Evolutionary conservation across 148 eudicot species (phyloP).

Genomic region (Pouteria glomerata): DNA sequence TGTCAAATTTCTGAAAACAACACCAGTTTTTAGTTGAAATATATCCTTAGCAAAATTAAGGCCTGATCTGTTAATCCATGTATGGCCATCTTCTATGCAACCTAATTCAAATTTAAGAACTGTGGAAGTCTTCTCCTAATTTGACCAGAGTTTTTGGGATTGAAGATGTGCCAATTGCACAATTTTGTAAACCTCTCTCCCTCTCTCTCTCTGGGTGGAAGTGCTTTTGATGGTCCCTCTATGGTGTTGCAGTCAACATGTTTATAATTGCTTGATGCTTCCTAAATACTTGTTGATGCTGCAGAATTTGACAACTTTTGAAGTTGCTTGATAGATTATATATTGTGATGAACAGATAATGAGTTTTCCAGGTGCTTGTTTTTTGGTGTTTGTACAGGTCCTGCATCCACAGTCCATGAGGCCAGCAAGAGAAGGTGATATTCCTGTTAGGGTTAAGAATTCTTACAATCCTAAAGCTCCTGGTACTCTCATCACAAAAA

Average conservation of each 20-base stretch:
- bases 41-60: neutral
- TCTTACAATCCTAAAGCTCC: slow-evolving; percentile 97
- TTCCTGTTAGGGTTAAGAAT: slow-evolving; percentile 96
- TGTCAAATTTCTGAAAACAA: neutral
- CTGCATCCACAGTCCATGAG: slow-evolving; percentile 99
- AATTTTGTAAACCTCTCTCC: neutral
- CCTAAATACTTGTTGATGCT: neutral
- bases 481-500: slow-evolving; percentile 73
- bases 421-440: slow-evolving; percentile 89
- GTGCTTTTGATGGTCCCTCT: neutral
- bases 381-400: slow-evolving; percentile 48
- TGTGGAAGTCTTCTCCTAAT: neutral
- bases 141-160: neutral
- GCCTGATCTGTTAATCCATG: neutral
- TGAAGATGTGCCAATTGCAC: no score
- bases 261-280: neutral
- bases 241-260: neutral
- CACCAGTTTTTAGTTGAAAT: neutral
- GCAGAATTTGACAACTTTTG: neutral
- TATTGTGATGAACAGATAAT: neutral
- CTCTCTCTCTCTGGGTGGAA: neutral
- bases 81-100: neutral
- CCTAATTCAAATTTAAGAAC: neutral
- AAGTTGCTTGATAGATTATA: neutral
- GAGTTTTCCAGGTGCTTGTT: neutral